These are phyloP conservation scores for Cardamine chenopodiifolia DNA, from an alignment of 345 rosid genomes.

Conservation along the genomic window DNA sequence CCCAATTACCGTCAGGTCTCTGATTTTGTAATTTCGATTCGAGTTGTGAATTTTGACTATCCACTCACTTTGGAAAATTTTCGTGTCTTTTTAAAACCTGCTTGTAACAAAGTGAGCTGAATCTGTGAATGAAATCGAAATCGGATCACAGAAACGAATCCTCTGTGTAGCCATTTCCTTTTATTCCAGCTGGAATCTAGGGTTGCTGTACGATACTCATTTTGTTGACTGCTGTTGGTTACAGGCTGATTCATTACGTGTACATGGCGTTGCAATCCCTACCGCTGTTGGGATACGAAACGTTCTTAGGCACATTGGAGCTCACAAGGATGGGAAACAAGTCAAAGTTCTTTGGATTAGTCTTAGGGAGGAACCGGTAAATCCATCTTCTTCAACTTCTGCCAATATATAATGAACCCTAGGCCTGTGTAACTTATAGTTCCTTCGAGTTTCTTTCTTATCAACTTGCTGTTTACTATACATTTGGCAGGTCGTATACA, in stretches of 20 bases:
- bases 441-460: neutral
- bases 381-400: neutral
- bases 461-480: neutral
- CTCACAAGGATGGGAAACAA: conserved; percentile 60
- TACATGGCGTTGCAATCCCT: conserved; percentile 96
- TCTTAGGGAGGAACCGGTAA: conserved; percentile 97
- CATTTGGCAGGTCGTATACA: conserved; percentile 76
- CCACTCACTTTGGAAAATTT: too few relatives aligned
- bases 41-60: conserved; percentile 9
- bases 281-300: conserved; percentile 79
- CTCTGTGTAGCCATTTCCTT: neutral
- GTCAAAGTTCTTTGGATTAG: conserved; percentile 83
- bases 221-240: neutral
- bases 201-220: too few relatives aligned
- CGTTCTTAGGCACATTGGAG: conserved; percentile 84
- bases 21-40: neutral
- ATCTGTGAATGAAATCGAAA: conserved; percentile 13
- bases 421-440: conserved; percentile 9
- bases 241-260: conserved; percentile 79
- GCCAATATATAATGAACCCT: neutral
- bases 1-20: conserved; percentile 96
- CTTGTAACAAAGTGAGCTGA: conserved; percentile 29
- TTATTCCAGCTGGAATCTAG: neutral
- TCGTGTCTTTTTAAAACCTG: too few relatives aligned
- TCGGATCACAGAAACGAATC: conserved; percentile 12